These are phyloP conservation scores for Vinca minor DNA, from an alignment of 257 asterid species.

Conservation along the genomic window DNA sequence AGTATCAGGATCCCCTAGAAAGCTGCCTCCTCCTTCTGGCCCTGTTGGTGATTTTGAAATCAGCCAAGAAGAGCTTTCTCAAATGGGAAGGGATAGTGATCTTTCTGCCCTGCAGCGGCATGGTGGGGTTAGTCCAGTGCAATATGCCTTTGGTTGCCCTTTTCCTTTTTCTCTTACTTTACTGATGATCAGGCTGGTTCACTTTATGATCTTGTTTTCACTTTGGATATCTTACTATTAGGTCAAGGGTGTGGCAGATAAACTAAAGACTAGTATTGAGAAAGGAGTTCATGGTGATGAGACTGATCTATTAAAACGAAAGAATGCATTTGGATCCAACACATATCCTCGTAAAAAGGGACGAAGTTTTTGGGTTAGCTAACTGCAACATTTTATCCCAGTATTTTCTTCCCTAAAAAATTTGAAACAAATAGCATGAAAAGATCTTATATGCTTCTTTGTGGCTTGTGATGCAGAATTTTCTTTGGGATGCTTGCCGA, in stretches of 20 bases:
- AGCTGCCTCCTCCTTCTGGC: slow-evolving; percentile 30
- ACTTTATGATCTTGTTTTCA: background rate
- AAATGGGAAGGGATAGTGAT: slow-evolving; percentile 59
- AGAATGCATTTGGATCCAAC: slow-evolving; percentile 78
- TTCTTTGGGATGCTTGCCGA: slow-evolving; percentile 89
- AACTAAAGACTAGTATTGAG: slow-evolving; percentile 51
- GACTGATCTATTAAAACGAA: slow-evolving; percentile 45
- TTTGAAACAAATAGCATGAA: background rate
- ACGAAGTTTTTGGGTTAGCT: slow-evolving; percentile 68
- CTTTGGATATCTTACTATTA: slow-evolving; percentile 20
- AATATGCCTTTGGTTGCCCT: background rate
- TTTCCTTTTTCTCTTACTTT: background rate
- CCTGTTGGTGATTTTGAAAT: slow-evolving; percentile 56
- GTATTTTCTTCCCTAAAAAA: background rate
- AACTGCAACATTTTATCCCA: slow-evolving; percentile 11
- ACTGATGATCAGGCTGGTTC: background rate
- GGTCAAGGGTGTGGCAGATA: slow-evolving; percentile 64
- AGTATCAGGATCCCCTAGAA: slow-evolving; percentile 39
- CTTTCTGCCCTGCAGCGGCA: slow-evolving; percentile 45
- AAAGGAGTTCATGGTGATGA: slow-evolving; percentile 76
- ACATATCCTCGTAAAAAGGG: slow-evolving; percentile 96
- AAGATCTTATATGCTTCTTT: slow-evolving; percentile 14
- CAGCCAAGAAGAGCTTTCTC: slow-evolving; percentile 63
- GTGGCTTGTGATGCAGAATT: slow-evolving; percentile 35
- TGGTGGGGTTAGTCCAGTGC: slow-evolving; percentile 76